Evolutionary conservation across 768 basidiomycete species (phyloP).

Genomic region (Tylopilus felleus): DNA sequence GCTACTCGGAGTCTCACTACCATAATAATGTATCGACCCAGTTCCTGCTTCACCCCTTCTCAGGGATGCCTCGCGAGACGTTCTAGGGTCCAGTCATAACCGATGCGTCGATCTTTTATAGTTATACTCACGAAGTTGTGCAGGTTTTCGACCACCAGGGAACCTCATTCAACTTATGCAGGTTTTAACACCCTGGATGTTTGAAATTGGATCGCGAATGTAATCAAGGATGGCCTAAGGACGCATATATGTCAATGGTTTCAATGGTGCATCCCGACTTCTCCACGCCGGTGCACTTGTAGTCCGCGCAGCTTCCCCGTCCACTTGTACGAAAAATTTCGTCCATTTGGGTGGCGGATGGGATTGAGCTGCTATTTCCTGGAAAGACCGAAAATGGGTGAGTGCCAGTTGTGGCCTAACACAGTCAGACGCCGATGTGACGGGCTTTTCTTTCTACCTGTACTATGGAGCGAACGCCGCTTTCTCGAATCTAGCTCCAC

Average conservation of each 20-base stretch:
- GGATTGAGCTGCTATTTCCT: background rate
- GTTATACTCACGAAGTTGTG: conserved; percentile 8
- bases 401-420: too few relatives aligned
- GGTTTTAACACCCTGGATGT: conserved; percentile 3
- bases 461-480: conserved; percentile 8
- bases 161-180: conserved; percentile 11
- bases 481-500: conserved; percentile 6
- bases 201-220: conserved; percentile 15
- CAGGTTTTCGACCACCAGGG: conserved; percentile 5
- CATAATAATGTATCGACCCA: too few relatives aligned
- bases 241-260: conserved; percentile 1
- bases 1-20: too few relatives aligned
- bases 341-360: conserved; percentile 13
- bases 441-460: conserved; percentile 9
- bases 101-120: too few relatives aligned
- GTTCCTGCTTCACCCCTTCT: too few relatives aligned
- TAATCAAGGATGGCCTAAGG: conserved; percentile 10
- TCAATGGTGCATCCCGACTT: conserved; percentile 20
- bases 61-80: too few relatives aligned
- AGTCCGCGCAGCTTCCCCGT: conserved; percentile 4
- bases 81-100: too few relatives aligned
- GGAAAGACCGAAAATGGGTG: too few relatives aligned
- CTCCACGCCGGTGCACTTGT: conserved; percentile 34
- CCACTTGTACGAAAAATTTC: conserved; percentile 1
- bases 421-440: conserved; percentile 5